Evolutionary conservation across 345 rosid species (phyloP), one percentile per base, ranked within the genome.

Genomic region (Rhodamnia rubescens): DNA sequence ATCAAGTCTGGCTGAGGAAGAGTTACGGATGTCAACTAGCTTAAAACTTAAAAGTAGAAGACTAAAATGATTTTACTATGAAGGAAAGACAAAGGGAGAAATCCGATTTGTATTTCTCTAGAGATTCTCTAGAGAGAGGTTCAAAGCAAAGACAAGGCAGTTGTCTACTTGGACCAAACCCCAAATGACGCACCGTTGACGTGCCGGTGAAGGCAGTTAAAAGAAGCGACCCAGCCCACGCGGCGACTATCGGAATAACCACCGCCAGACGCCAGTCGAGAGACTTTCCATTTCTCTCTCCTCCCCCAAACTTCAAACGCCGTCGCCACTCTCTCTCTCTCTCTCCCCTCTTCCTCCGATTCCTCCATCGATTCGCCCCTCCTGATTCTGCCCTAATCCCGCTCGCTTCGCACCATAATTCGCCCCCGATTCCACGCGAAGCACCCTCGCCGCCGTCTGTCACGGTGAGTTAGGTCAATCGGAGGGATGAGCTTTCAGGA

Each of bases 401-500:
- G 44, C 24, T 1, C 78, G 47, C 8, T 32, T 18, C 78, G 78
- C 24, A 21, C 47, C 47, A 20, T 69, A 15, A 29, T 64, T 64
- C 44, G 75, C 75, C 75, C 44, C 44, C 75, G 44, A 32, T 64
- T 32, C 75, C 3, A 1, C 75, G 9, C 22, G 44, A 32, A 64
- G 36, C 44, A 11, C 75, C 5, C 24, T 20, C 9, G 56, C 2
- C 21, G 22, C 42, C 22, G 24, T 32, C 6, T 64, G 21, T 69
- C 47, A 7, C 24, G 49, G 84, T 14, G 5, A n/a, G 78, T 40
- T 81, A 26, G 83, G 55, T 74, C 32, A 54, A 85, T 32, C 82
- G 54, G 84, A n/a, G 81, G 16, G 32, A 86, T 86, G 87, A 86
- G 87, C 87, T 86, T 86, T 83, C 87, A 86, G 51, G 87, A 86